Evolutionary conservation across 169 alveolate genomes (phyloP).

Genomic region (Plasmodium yoelii): DNA sequence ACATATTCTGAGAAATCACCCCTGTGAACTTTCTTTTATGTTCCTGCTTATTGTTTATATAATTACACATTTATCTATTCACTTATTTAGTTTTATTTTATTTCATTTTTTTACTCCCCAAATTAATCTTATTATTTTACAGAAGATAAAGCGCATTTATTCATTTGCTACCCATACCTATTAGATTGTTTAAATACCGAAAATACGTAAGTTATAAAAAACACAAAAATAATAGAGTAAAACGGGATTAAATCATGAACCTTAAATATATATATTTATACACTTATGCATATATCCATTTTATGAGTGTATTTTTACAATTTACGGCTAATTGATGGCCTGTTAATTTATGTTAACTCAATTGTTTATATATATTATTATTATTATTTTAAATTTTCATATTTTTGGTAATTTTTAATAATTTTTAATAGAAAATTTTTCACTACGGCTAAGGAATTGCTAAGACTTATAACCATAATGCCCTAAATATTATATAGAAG

Average conservation of each 20-base stretch:
- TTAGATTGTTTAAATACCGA: conserved; percentile 64
- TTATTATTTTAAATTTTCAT: neutral
- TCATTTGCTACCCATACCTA: conserved; percentile 72
- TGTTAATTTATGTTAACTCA: neutral
- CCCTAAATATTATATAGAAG: conserved; percentile 10
- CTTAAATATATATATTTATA: neutral
- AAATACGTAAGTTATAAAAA: conserved; percentile 54
- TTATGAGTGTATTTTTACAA: conserved; percentile 5
- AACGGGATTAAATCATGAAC: neutral
- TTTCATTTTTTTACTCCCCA: neutral
- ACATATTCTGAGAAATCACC: neutral
- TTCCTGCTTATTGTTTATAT: neutral
- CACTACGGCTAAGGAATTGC: conserved; percentile 45
- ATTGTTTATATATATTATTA: neutral
- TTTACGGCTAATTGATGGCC: neutral
- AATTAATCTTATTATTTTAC: neutral
- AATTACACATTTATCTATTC: neutral
- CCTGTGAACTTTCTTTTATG: neutral
- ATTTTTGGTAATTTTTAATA: conserved; percentile 4
- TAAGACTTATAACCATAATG: conserved; percentile 62
- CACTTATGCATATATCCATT: conserved; percentile 5
- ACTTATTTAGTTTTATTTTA: neutral
- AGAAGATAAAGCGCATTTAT: conserved; percentile 71
- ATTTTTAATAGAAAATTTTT: conserved; percentile 11
- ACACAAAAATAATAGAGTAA: conserved; percentile 2